These are phyloP conservation scores for Pseudogymnoascus sp. DNA, from an alignment of 2,329 filamentous ascomycete species.

Conservation along the genomic window DNA sequence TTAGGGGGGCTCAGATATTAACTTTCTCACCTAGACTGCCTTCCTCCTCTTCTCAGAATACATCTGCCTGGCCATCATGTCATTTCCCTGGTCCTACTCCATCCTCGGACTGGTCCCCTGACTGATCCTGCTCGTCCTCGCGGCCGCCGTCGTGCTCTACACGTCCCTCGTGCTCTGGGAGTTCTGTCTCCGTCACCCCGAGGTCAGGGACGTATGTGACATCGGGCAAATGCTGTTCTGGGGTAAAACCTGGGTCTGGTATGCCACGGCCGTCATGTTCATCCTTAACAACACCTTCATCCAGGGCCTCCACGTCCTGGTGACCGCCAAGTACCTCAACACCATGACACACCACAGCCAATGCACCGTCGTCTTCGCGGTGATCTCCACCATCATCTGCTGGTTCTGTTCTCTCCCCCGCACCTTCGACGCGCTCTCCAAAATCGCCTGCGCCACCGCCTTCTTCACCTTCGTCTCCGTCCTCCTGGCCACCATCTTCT, in stretches of 20 bases:
- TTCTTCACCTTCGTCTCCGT: conserved; percentile 88
- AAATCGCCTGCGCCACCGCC: conserved; percentile 72
- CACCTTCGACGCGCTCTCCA: conserved; percentile 75
- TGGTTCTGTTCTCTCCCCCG: conserved; percentile 76
- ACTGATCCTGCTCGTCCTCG: conserved; percentile 72
- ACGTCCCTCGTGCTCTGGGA: conserved; percentile 68
- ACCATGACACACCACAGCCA: conserved; percentile 69
- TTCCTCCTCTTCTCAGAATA: conserved; percentile 90
- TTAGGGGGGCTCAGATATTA: conserved; percentile 11
- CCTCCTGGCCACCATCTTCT: conserved; percentile 74
- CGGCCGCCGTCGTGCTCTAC: conserved; percentile 75
- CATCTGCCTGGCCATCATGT: conserved; percentile 90
- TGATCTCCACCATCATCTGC: conserved; percentile 67
- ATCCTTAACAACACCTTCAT: conserved; percentile 92
- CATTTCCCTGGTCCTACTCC: conserved; percentile 89
- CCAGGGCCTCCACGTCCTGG: conserved; percentile 71
- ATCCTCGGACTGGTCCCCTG: conserved; percentile 80
- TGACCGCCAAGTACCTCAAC: conserved; percentile 82
- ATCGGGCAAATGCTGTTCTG: conserved; percentile 94
- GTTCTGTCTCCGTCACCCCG: conserved; percentile 84
- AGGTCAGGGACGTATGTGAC: conserved; percentile 88
- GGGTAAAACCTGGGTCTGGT: conserved; percentile 69
- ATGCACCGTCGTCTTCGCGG: conserved; percentile 75
- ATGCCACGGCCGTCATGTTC: conserved; percentile 74
- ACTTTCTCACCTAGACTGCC: conserved; percentile 55